Percentiles rank a stretch among this genome's conserved stretches.
Conservation (phyloP, 495 filamentous ascomycete genomes). For the Chlorociboria aeruginascens region DNA sequence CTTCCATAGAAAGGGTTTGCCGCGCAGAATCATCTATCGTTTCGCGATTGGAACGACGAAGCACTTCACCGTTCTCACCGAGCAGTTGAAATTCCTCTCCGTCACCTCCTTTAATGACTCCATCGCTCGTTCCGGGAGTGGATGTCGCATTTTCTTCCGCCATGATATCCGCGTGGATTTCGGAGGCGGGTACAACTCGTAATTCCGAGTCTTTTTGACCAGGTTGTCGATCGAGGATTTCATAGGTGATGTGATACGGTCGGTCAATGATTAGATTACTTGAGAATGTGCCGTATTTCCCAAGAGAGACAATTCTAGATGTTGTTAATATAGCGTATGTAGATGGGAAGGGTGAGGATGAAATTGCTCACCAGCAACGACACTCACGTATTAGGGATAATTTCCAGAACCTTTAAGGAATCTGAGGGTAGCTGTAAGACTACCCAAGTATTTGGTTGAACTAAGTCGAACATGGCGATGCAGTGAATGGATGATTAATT, state of each 20-base stretch:
- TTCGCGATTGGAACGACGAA: conserved; percentile 68
- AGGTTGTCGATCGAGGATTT: conserved; percentile 58
- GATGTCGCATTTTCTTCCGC: conserved; percentile 33
- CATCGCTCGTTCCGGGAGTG: conserved; percentile 20
- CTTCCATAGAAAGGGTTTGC: conserved; percentile 69
- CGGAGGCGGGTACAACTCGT: conserved; percentile 66
- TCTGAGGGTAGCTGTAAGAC: conserved; percentile 58
- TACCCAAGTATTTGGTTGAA: conserved; percentile 53
- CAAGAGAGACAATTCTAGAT: conserved; percentile 63
- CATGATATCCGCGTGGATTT: conserved; percentile 72
- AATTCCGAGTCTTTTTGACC: conserved; percentile 45
- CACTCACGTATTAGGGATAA: conserved; percentile 70
- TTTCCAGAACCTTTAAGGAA: conserved; percentile 45
- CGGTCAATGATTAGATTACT: conserved; percentile 77
- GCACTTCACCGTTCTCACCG: conserved; percentile 41
- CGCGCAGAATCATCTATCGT: conserved; percentile 70
- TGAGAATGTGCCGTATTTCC: conserved; percentile 82
- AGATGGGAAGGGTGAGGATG: conserved; percentile 17
- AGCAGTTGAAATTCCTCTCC: conserved; percentile 36
- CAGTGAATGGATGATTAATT: too few relatives aligned
- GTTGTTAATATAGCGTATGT: conserved; percentile 11
- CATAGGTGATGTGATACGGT: conserved; percentile 83
- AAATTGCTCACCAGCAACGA: conserved; percentile 14
- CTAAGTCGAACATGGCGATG: conserved; percentile 16
- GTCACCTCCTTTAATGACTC: conserved; percentile 29